Base-by-base conservation (phyloP, 257 asterid species). In the Solanum acaule region DNA sequence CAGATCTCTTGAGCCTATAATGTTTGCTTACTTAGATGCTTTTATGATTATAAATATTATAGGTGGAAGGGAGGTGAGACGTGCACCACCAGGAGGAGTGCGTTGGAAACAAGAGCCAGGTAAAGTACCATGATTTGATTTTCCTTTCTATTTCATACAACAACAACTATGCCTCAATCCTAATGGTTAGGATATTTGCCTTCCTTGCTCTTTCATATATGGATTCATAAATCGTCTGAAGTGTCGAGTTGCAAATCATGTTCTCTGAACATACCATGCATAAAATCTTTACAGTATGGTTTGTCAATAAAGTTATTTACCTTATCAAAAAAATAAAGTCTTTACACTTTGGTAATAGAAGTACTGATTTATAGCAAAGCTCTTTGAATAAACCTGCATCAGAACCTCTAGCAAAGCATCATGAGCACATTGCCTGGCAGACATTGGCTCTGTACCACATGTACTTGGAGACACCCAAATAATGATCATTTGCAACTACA, bases 91-190 rank as follows among this genome's bases (percentile, higher is more conserved):
- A n/a, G 93, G 93, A 91, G 92, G 90, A 91, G 89, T 93, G 84
- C 89, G 84, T 52, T 95, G 96, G 98, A 91, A 89, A 63, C 91
- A 89, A 40, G 93, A 89, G 4, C 29, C 90, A 88, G 95, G 98
- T 94, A 89, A 81, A 81, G 44, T 72, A 70, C 22, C 82, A 67
- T 72, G 75, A 38, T 52, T 27, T 15, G 65, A 27, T 79, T 44
- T 79, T 44, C 40, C 27, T 44, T 79, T 44, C 27, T 79, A 79
- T 44, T 77, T 77, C 35, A 77, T 14, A 70, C 77, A 29, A 18
- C n/a, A 31, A 16, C 46, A 18, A 34, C 46, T 72, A 34, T 23
- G 78, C 81, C 46, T 72, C 81, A 72, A 18, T 72, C 27, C 16
- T 38, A 72, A 20, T 72, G 46, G 44, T 72, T 72, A 34, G 46